These are phyloP conservation scores for Brassica cretica DNA, from an alignment of 345 rosid species.

Conservation along the genomic window DNA sequence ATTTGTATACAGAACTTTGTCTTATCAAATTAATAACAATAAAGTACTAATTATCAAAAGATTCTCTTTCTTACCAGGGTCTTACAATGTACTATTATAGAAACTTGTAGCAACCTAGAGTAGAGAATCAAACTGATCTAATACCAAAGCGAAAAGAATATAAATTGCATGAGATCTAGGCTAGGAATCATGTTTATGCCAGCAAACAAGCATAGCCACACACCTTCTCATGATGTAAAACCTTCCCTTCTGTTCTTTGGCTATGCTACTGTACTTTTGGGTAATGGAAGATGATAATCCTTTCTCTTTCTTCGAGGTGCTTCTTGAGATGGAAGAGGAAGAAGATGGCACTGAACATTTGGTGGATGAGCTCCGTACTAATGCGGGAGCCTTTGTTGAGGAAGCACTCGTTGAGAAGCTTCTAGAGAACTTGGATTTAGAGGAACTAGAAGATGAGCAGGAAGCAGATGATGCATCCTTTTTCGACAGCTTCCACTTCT, in stretches of 20 bases:
- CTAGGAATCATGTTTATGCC: constrained; percentile 91
- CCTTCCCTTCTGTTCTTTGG: constrained; percentile 92
- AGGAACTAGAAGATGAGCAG: constrained; percentile 42
- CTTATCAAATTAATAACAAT: constrained; percentile 22
- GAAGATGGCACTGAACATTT: constrained; percentile 43
- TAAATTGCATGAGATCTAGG: constrained; percentile 26
- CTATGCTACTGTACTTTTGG: constrained; percentile 45
- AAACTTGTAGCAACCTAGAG: constrained; percentile 45
- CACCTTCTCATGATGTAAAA: constrained; percentile 96
- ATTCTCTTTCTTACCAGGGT: constrained; percentile 31
- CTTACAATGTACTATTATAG: constrained; percentile 41
- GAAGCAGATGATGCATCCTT: constrained; percentile 47
- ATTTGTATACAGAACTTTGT: constrained; percentile 24
- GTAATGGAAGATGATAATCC: constrained; percentile 59
- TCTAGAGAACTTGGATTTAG: constrained; percentile 54
- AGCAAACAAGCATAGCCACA: constrained; percentile 97
- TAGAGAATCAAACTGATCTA: constrained; percentile 39
- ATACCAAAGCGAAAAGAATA: constrained; percentile 5
- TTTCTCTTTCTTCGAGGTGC: constrained; percentile 64
- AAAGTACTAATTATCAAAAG: constrained; percentile 34
- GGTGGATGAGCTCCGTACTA: constrained; percentile 55
- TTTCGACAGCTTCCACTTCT: constrained; percentile 69
- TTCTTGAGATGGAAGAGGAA: constrained; percentile 43
- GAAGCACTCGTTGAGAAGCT: constrained; percentile 71
- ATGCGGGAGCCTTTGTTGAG: constrained; percentile 60